phyloP scores from a whole-genome alignment of 345 rosid species.

The Populus pruinosa region DNA sequence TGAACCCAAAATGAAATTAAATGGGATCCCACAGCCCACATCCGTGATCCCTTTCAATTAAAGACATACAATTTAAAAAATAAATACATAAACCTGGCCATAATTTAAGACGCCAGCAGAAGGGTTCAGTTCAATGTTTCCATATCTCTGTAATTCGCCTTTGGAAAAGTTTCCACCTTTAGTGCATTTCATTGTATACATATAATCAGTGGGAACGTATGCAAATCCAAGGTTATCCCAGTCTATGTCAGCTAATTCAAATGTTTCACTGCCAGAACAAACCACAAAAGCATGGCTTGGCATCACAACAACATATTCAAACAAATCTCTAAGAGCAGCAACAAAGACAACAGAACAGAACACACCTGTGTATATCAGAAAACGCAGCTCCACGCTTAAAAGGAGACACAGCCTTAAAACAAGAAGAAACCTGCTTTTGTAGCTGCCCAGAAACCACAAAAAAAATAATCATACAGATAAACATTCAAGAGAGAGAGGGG shows the following conservation, averaged over 20 bases:
- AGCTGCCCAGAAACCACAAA: constrained; percentile 10
- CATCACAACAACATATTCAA: too few relatives aligned
- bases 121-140: constrained; percentile 83
- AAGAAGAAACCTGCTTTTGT: constrained; percentile 35
- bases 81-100: constrained; percentile 62
- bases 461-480: not conserved
- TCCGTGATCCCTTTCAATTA: not conserved
- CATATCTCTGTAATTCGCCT: constrained; percentile 72
- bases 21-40: not conserved
- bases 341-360: not conserved
- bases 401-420: constrained; percentile 29
- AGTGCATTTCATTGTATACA: constrained; percentile 70
- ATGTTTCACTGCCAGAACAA: constrained; percentile 30
- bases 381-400: constrained; percentile 32
- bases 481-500: not conserved
- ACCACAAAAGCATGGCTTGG: too few relatives aligned
- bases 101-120: constrained; percentile 88
- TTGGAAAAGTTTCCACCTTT: constrained; percentile 53
- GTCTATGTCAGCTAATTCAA: constrained; percentile 63
- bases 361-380: constrained; percentile 45
- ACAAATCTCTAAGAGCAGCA: not conserved
- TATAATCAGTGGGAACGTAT: constrained; percentile 70
- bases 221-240: constrained; percentile 90
- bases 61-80: too few relatives aligned
- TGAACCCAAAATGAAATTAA: not conserved